Base-by-base conservation (phyloP, 2,329 filamentous ascomycete genomes). In the Ophiostoma montium region DNA sequence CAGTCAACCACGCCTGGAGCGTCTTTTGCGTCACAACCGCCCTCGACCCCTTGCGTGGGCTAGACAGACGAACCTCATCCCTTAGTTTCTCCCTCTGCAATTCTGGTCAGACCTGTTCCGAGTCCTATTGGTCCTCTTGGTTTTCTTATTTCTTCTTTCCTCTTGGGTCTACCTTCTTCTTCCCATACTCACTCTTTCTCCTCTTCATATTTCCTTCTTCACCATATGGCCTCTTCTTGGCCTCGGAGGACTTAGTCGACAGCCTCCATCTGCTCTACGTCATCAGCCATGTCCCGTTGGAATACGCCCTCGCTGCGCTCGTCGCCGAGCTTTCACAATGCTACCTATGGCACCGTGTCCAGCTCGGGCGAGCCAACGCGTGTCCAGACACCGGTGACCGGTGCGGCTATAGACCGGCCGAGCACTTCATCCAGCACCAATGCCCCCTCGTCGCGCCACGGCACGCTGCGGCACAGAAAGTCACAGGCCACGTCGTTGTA, bases 291-390 rank as follows among this genome's bases (percentile, higher is more conserved):
- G 54, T 32, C 54, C 51, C n/a, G 16, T 48, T 31, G 49, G 42
- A 57, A 56, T 52, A 52, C 55, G 15, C 55, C 53, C 21, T 56
- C 59, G 23, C 57, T 63, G 49, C 60, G 62, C 54, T 59, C 59
- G 49, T 58, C 60, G 48, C 57, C 60, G 44, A 58, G 57, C 55
- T 62, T 61, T 53, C 49, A 45, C 48, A 60, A 58, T 46, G 60
- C 62, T 33, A 60, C 59, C 21, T 65, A 65, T 45, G 63, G 63
- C 43, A 58, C 63, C 50, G 57, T 63, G 32, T n/a, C 39, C 21
- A 15, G 16, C 18, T 21, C 12, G 32, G n/a, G 35, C 21, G 39
- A 42, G 39, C 39, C 23, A 27, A 31, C 38, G 15, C 45, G 47
- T 35, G 33, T 36, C 9, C 39, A 35, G 3, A 33, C 46, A 31